Percentiles rank a stretch among this genome's conserved stretches.
Evolutionary conservation across 2,329 filamentous ascomycete genomes (phyloP).

Genomic region (Didymella exigua): DNA sequence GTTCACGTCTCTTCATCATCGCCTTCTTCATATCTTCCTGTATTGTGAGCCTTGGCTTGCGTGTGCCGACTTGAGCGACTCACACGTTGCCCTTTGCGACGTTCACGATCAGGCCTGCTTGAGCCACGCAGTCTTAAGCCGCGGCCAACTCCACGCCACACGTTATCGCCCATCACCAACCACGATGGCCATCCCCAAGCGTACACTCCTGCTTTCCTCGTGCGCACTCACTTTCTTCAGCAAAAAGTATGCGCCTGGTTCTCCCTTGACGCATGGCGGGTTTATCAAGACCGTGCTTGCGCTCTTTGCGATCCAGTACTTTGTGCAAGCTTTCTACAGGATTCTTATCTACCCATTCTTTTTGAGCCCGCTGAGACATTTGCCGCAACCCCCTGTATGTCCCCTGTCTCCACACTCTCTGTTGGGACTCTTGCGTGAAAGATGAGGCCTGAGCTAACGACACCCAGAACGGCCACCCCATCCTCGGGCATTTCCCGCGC

Average conservation of each 20-base stretch:
- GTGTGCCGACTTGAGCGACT: too few relatives aligned
- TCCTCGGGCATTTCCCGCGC: slow-evolving; percentile 51
- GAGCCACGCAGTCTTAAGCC: neutral
- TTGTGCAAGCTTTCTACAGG: slow-evolving; percentile 48
- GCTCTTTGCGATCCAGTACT: slow-evolving; percentile 49
- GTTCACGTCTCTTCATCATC: neutral
- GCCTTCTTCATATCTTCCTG: neutral
- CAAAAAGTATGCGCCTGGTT: slow-evolving; percentile 41
- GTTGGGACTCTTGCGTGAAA: too few relatives aligned
- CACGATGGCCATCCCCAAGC: slow-evolving; percentile 36
- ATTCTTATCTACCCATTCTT: slow-evolving; percentile 63
- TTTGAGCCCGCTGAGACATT: slow-evolving; percentile 62
- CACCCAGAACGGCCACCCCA: slow-evolving; percentile 26
- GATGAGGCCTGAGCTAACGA: neutral
- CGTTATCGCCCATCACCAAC: slow-evolving; percentile 14
- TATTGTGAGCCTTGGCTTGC: too few relatives aligned
- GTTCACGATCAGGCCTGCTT: neutral
- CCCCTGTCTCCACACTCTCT: neutral
- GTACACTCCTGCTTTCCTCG: slow-evolving; percentile 32
- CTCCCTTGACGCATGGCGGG: slow-evolving; percentile 35
- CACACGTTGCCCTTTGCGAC: neutral
- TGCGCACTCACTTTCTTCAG: slow-evolving; percentile 37
- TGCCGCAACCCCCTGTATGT: slow-evolving; percentile 59
- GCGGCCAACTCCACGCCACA: neutral
- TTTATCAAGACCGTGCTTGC: slow-evolving; percentile 49